These are phyloP conservation scores for Suillus subaureus DNA, from an alignment of 768 basidiomycete genomes.

Conservation along the genomic window DNA sequence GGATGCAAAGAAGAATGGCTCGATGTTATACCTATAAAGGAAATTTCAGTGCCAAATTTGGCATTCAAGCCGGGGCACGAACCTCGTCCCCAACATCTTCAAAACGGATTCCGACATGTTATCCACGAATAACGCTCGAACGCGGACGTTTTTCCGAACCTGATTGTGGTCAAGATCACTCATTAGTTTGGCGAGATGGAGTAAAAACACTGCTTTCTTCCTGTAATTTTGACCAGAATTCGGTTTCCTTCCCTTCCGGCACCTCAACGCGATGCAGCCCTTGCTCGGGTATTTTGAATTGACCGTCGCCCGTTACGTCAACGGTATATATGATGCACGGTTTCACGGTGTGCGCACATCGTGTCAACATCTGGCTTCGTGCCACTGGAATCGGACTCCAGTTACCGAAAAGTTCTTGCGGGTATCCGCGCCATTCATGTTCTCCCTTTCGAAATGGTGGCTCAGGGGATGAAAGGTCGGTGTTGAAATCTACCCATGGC, in stretches of 20 bases:
- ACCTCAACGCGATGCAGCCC: too few relatives aligned
- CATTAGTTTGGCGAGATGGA: neutral
- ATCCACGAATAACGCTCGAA: constrained; percentile 8
- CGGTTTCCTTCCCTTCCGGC: neutral
- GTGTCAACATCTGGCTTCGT: constrained; percentile 33
- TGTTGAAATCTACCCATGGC: constrained; percentile 44
- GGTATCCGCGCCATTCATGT: constrained; percentile 41
- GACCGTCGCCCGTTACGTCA: neutral
- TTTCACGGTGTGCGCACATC: neutral
- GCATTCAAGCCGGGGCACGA: neutral
- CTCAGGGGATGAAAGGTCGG: constrained; percentile 19
- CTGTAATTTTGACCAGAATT: constrained; percentile 32
- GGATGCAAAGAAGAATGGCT: constrained; percentile 41
- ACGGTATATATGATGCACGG: neutral
- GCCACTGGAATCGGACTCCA: constrained; percentile 51
- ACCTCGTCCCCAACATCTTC: constrained; percentile 39
- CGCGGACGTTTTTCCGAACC: constrained; percentile 34
- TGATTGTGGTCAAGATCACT: constrained; percentile 11
- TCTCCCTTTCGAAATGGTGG: neutral
- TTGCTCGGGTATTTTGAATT: constrained; percentile 17
- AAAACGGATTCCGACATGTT: constrained; percentile 23
- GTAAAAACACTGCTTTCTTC: constrained; percentile 19
- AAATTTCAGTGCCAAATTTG: neutral
- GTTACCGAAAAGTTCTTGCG: constrained; percentile 55
- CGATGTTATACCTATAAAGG: constrained; percentile 33